phyloP scores from a whole-genome alignment of 441 rosid species.

The Populus hybrid region DNA sequence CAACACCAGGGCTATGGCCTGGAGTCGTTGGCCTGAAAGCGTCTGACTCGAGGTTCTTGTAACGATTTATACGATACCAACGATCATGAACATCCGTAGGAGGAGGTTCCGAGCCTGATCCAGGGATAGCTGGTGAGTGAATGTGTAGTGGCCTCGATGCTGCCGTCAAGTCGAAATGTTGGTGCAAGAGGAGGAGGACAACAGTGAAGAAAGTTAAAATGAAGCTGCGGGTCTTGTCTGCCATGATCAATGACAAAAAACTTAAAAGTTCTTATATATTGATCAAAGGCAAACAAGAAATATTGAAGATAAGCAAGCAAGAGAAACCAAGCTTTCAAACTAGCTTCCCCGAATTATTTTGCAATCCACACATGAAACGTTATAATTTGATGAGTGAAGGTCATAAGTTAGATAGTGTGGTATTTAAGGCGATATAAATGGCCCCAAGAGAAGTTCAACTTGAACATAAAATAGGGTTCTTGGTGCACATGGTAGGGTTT shows the following conservation, averaged over 20 bases:
- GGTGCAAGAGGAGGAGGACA: constrained; percentile 24
- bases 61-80: constrained; percentile 28
- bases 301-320: no score
- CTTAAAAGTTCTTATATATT: no score
- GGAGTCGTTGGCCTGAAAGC: constrained; percentile 59
- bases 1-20: constrained; percentile 66
- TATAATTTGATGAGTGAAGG: not conserved
- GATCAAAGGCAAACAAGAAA: not conserved
- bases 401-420: not conserved
- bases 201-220: not conserved
- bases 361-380: not conserved
- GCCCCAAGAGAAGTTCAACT: not conserved
- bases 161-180: constrained; percentile 14
- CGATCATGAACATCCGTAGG: not conserved
- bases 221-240: constrained; percentile 6
- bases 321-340: not conserved
- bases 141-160: constrained; percentile 25
- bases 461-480: constrained; percentile 7
- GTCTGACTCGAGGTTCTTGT: constrained; percentile 30
- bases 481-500: constrained; percentile 22
- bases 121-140: constrained; percentile 21
- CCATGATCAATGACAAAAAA: constrained; percentile 19
- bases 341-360: not conserved
- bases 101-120: constrained; percentile 18
- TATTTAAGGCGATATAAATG: not conserved